Conservation (phyloP, 305 asterid genomes). For the Striga hermonthica region DNA sequence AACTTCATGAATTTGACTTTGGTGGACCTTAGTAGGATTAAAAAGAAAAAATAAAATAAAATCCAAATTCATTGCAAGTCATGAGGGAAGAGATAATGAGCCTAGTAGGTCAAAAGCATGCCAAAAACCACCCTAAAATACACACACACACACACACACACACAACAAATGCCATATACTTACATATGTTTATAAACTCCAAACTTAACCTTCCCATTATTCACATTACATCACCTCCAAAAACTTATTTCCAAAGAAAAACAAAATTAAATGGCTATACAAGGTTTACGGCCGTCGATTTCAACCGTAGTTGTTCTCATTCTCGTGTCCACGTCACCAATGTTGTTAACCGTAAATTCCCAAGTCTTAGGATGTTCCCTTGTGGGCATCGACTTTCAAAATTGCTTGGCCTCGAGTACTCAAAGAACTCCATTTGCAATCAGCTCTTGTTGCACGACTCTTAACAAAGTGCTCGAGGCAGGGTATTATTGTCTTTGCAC, state of each 20-base stretch:
- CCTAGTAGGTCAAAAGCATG: slow-evolving; percentile 36
- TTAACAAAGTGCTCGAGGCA: slow-evolving; percentile 42
- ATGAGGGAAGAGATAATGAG: slow-evolving; percentile 17
- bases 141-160: slow-evolving; percentile 21
- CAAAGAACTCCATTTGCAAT: slow-evolving; percentile 24
- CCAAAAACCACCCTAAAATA: slow-evolving; percentile 23
- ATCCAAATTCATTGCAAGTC: not conserved
- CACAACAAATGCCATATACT: not conserved
- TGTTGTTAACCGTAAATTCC: slow-evolving; percentile 6
- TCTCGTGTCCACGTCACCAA: slow-evolving; percentile 17
- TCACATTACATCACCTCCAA: not conserved
- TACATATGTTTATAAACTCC: slow-evolving; percentile 9
- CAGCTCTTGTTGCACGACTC: slow-evolving; percentile 43
- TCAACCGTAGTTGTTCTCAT: slow-evolving; percentile 12
- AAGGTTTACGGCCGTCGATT: slow-evolving; percentile 20
- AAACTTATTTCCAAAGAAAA: not conserved
- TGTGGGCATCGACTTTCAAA: slow-evolving; percentile 39
- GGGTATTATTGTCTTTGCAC: slow-evolving; percentile 50
- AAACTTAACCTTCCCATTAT: not conserved
- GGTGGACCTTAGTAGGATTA: not conserved
- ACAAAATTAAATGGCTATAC: slow-evolving; percentile 26
- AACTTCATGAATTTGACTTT: slow-evolving; percentile 31
- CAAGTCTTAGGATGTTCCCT: slow-evolving; percentile 42
- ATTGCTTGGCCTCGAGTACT: slow-evolving; percentile 36
- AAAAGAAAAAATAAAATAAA: not conserved